These are phyloP conservation scores for Fusarium sp. DNA, from an alignment of 2,329 filamentous ascomycete genomes.

Conservation along the genomic window DNA sequence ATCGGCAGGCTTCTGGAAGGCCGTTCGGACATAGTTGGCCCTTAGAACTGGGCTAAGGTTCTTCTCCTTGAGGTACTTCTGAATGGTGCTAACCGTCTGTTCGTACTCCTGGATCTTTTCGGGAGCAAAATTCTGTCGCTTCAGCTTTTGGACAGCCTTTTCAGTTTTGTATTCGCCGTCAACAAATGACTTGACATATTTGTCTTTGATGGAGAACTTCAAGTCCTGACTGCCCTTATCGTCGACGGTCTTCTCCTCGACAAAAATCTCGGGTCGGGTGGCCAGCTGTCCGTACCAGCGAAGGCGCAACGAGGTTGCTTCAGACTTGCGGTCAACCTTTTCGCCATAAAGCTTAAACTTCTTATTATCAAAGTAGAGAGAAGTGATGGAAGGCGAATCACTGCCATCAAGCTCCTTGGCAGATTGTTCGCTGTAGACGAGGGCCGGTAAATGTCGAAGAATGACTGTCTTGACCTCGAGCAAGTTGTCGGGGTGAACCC, in stretches of 20 bases:
- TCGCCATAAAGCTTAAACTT: slow-evolving; percentile 87
- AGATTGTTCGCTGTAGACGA: slow-evolving; percentile 91
- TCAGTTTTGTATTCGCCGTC: slow-evolving; percentile 91
- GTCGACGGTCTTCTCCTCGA: slow-evolving; percentile 90
- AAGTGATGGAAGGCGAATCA: slow-evolving; percentile 91
- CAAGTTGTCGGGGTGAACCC: slow-evolving; percentile 95
- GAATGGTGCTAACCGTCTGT: slow-evolving; percentile 78
- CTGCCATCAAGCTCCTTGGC: slow-evolving; percentile 83
- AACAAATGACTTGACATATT: slow-evolving; percentile 90
- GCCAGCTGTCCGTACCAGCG: slow-evolving; percentile 91
- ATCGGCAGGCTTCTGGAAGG: slow-evolving; percentile 95
- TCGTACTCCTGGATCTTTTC: slow-evolving; percentile 77
- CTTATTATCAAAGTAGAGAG: slow-evolving; percentile 92
- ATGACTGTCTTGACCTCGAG: slow-evolving; percentile 98
- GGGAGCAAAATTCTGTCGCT: slow-evolving; percentile 75
- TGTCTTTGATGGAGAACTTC: slow-evolving; percentile 89
- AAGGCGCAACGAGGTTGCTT: slow-evolving; percentile 85
- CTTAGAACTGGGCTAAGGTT: slow-evolving; percentile 85
- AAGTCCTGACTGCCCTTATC: slow-evolving; percentile 82
- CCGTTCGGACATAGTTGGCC: slow-evolving; percentile 92
- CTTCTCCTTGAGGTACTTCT: slow-evolving; percentile 80
- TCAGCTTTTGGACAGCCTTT: slow-evolving; percentile 88
- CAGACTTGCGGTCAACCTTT: slow-evolving; percentile 80
- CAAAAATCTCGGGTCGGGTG: slow-evolving; percentile 79
- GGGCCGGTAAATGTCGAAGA: slow-evolving; percentile 86